Base-by-base conservation (phyloP, 2,329 filamentous ascomycete species). In the Ophiosphaerella narmari region DNA sequence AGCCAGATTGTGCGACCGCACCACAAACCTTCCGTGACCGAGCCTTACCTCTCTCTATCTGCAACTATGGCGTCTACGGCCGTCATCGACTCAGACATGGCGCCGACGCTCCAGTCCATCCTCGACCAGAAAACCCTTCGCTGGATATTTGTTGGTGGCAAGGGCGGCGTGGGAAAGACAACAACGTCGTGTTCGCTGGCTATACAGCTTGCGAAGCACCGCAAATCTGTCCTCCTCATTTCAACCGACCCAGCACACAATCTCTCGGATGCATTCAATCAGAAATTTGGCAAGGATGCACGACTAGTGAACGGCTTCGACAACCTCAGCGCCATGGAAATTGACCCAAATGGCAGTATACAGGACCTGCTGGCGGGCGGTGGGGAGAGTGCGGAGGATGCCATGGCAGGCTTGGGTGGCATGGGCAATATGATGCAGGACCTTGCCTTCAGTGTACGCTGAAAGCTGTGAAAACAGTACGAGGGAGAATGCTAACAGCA, bases 271-370 rank as follows among this genome's bases (percentile, higher is more conserved):
- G 94, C 94, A 54, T 99, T 99, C 77, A 91, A 90, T 63, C 93
- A 99, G 77, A 99, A 99, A 79, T 99, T 99, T 70, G 94, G 94
- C 80, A 99, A 99, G 81, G 94, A 99, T 76, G 94, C 94, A 46
- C 86, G 91, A 57, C 85, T 96, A 34, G 83, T 99, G 59, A 87
- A 96, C 64, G 94, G 94, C 62, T 97, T 96, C 70, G 85, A 87
- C 31, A 97, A 97, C 75, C 80, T 99, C 62, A 95, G 90, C 72
- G 94, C 94, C 56, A 99, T 99, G 94, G 94, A 99, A 77, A 97
- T 99, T 66, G 94, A 99, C 70, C 94, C 94, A 45, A 97, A 96
- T 72, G 94, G 93, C 40, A 96, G 91, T 70, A 96, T 99, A 75
- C 94, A 97, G 77, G 94, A 99, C 73, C 78, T 99, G 48, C 79